Conservation (phyloP, 139 green algal genomes). For the Chlorella sp. region DNA sequence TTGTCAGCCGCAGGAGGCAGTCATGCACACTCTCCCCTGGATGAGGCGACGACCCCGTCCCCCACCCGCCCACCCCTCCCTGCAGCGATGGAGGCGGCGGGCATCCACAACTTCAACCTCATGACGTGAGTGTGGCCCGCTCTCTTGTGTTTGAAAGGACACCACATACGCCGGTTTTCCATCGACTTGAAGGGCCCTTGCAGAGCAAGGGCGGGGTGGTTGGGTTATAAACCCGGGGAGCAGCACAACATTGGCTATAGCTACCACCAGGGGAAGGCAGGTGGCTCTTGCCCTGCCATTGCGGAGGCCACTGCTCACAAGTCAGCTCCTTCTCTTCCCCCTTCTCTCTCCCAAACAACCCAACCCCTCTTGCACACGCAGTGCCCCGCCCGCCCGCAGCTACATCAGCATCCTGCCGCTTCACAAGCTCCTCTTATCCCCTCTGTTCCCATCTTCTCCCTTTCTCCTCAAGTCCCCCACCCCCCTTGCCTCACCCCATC, state of each 20-base stretch:
- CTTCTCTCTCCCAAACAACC: neutral
- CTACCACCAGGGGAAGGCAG: too few relatives aligned
- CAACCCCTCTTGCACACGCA: too few relatives aligned
- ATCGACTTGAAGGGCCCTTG: neutral
- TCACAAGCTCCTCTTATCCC: neutral
- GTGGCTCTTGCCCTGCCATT: too few relatives aligned
- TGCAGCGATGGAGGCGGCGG: constrained; percentile 21
- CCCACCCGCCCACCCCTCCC: neutral
- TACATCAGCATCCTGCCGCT: too few relatives aligned
- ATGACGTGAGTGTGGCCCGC: neutral
- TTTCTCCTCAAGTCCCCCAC: neutral
- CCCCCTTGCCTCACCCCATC: neutral
- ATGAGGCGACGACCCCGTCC: too few relatives aligned
- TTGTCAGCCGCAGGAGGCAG: too few relatives aligned
- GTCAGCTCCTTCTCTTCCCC: neutral
- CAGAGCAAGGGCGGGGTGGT: neutral
- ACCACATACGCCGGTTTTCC: too few relatives aligned
- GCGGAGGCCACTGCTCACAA: neutral
- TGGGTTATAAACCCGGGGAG: neutral
- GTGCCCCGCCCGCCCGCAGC: too few relatives aligned
- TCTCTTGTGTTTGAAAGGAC: too few relatives aligned
- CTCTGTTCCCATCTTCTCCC: neutral
- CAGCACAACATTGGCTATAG: too few relatives aligned
- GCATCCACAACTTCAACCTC: constrained; percentile 32
- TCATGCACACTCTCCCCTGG: neutral